Evolutionary conservation across 768 basidiomycete genomes (phyloP), one percentile per base, ranked within the genome.

Genomic region (Leucosporidium yakuticum): DNA sequence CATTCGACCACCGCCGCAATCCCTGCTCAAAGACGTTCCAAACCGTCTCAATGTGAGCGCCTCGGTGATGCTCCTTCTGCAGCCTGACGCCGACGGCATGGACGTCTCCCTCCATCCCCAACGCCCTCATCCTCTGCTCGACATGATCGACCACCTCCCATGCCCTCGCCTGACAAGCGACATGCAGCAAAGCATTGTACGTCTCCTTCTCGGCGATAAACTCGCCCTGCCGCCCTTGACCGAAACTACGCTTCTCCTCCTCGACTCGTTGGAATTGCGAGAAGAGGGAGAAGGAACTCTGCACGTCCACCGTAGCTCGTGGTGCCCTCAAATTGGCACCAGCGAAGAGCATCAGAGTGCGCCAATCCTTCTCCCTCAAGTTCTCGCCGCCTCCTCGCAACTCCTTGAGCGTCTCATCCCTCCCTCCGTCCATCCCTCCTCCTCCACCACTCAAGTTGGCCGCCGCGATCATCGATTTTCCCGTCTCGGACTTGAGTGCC

Each of bases 321-420:
- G 60, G 23, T 9, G 59, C 31, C 17, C 71, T 53, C 58, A 69
- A 29, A 4, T 19, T 32, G 19, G 44, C 47, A 7, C 55, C 71
- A 14, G 64, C 65, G 31, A 67, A 65, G n/a, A 50, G 27, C 17
- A 73, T 31, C 31, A 73, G 48, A 50, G 54, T 21, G 6, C 34
- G 25, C 71, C 71, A 73, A 8, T 69, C 63, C 29, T 49, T 21
- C 23, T 55, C 56, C 17, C 23, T 73, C 34, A 78, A 69, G 2
- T 76, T 76, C 6, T 74, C 70, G 20, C 77, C 74, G 36, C 73
- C 75, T 15, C 78, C 77, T 12, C 73, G 71, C 55, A 77, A 69
- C 14, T 69, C 78, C 12, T 75, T 77, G 34, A 73, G 71, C 58
- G 39, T 8, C 17, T 44, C 39, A 15, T 44, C 39, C 39, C 39